A percentile compares a stretch with the other conserved stretches of the same genome.
Conservation (phyloP, 1,139 yeast genomes). For the Scheffersomyces titani region DNA sequence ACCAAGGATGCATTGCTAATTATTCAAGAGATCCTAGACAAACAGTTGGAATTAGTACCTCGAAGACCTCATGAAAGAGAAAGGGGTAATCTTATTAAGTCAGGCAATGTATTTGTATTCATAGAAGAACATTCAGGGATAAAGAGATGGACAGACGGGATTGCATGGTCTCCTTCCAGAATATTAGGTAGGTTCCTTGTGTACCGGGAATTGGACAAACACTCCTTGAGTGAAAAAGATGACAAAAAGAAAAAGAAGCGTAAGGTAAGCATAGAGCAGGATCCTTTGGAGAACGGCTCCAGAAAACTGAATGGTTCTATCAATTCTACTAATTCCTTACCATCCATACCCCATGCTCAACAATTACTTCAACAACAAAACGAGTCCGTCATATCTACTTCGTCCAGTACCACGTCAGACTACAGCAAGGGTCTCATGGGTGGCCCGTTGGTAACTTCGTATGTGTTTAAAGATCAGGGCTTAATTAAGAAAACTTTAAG, state of each 20-base stretch:
- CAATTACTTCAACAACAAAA: conserved; percentile 8
- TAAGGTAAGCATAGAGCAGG: conserved; percentile 19
- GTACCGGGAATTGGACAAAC: conserved; percentile 74
- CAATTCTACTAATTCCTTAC: not conserved
- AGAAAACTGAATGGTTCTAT: not conserved
- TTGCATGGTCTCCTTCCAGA: conserved; percentile 89
- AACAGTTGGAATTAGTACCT: conserved; percentile 62
- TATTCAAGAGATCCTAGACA: conserved; percentile 74
- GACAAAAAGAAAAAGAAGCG: conserved; percentile 35
- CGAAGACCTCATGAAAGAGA: conserved; percentile 86
- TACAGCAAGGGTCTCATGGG: conserved; percentile 20
- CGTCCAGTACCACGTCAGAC: not conserved
- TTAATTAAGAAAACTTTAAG: conserved; percentile 82
- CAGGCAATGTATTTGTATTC: conserved; percentile 84
- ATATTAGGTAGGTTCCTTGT: conserved; percentile 81
- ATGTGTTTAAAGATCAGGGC: conserved; percentile 74
- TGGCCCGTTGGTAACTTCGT: conserved; percentile 60
- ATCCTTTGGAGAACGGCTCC: conserved; percentile 12
- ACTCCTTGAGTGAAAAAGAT: conserved; percentile 37
- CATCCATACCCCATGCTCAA: conserved; percentile 18
- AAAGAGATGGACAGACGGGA: conserved; percentile 93
- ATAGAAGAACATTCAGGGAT: conserved; percentile 82
- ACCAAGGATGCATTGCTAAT: conserved; percentile 81
- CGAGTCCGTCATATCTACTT: not conserved
- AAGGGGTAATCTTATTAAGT: conserved; percentile 60